A percentile compares a stretch with the other conserved stretches of the same genome.
phyloP scores from a whole-genome alignment of 2,329 filamentous ascomycete genomes.

The Penicillium janthinellum region DNA sequence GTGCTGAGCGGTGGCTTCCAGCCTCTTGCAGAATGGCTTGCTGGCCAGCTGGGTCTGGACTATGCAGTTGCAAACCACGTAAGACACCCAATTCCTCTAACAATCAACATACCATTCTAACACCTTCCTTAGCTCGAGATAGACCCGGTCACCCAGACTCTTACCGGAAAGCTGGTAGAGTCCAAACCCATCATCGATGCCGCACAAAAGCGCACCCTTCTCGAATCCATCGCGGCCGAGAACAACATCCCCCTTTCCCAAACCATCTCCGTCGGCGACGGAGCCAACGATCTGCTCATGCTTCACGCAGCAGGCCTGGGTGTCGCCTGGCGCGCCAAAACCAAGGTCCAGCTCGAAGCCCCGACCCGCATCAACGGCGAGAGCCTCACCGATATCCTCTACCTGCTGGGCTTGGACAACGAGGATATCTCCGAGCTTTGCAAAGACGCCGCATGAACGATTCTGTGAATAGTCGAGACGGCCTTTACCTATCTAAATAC shows the following conservation, averaged over 20 bases:
- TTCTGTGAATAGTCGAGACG: background rate
- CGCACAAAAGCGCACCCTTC: constrained; percentile 58
- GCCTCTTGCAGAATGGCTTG: constrained; percentile 85
- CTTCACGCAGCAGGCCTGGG: constrained; percentile 63
- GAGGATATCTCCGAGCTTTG: constrained; percentile 53
- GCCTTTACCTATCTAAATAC: constrained; percentile 4
- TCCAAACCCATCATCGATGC: constrained; percentile 61
- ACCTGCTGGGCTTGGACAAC: constrained; percentile 57
- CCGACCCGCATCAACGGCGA: constrained; percentile 61
- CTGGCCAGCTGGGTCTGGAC: constrained; percentile 76
- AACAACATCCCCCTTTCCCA: constrained; percentile 58
- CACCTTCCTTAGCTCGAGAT: constrained; percentile 48
- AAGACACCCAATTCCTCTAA: constrained; percentile 19
- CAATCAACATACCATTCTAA: background rate
- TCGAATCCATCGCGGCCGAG: constrained; percentile 57
- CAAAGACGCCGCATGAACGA: constrained; percentile 17
- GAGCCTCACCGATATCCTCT: constrained; percentile 60
- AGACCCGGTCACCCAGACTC: constrained; percentile 46
- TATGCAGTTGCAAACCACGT: constrained; percentile 87
- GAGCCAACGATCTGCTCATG: constrained; percentile 68
- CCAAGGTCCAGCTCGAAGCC: constrained; percentile 63
- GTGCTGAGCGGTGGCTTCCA: constrained; percentile 92
- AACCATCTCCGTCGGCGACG: constrained; percentile 63
- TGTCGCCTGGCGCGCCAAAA: constrained; percentile 66
- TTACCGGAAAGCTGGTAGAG: constrained; percentile 61